A percentile compares a stretch with the other conserved stretches of the same genome.
These are phyloP conservation scores for Globisporangium viniferum DNA, from an alignment of 352 stramenopile species.

Conservation along the genomic window DNA sequence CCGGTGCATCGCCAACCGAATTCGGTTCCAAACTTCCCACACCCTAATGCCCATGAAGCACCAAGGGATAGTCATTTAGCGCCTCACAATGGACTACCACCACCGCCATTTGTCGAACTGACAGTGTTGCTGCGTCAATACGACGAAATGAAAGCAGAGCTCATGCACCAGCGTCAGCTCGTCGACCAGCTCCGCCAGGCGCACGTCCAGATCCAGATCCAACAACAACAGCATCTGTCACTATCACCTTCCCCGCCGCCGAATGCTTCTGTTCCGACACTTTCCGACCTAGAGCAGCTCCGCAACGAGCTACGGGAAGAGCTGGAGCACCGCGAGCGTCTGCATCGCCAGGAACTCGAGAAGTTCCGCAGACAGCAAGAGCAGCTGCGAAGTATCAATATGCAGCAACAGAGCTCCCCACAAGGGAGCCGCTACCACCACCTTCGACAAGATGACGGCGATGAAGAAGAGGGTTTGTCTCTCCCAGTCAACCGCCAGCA, in stretches of 20 bases:
- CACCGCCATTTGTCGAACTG: conserved; percentile 15
- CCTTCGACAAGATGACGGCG: neutral
- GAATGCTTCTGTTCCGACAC: conserved; percentile 20
- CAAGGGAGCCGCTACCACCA: neutral
- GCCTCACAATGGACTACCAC: neutral
- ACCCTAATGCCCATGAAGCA: neutral
- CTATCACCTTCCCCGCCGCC: neutral
- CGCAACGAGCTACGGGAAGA: conserved; percentile 50
- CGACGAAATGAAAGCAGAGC: conserved; percentile 49
- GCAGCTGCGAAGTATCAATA: conserved; percentile 9
- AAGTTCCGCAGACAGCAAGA: conserved; percentile 27
- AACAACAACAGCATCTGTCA: conserved; percentile 30
- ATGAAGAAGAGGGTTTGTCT: neutral
- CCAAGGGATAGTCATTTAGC: neutral
- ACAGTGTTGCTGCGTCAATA: conserved; percentile 41
- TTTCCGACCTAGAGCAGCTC: conserved; percentile 57
- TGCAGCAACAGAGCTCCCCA: neutral
- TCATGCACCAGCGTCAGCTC: conserved; percentile 43
- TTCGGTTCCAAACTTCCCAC: neutral
- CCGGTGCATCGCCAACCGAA: neutral
- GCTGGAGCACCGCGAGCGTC: conserved; percentile 40
- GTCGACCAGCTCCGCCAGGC: conserved; percentile 49
- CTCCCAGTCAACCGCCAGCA: neutral
- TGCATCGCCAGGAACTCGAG: conserved; percentile 49
- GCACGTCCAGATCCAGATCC: conserved; percentile 41